Evolutionary conservation across 2,329 filamentous ascomycete genomes (phyloP).

Genomic region (Colletotrichum australisinense): DNA sequence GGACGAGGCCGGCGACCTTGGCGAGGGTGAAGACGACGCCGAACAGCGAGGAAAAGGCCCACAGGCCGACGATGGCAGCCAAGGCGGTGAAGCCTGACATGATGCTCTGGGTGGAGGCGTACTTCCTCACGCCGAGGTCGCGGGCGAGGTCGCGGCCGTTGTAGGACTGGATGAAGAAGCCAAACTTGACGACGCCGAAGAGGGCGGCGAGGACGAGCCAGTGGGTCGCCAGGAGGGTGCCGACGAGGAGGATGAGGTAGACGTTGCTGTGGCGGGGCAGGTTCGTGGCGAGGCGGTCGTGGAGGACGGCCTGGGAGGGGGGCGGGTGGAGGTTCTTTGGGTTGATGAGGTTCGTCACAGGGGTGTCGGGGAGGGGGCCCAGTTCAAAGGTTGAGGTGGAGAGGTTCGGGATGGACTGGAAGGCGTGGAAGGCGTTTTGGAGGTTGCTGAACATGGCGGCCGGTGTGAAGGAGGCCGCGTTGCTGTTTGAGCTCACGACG

Average conservation of each 20-base stretch:
- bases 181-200: constrained; percentile 30
- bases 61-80: constrained; percentile 24
- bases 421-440: constrained; percentile 23
- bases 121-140: constrained; percentile 30
- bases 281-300: constrained; percentile 26
- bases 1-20: constrained; percentile 28
- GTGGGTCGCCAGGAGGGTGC: constrained; percentile 29
- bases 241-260: constrained; percentile 33
- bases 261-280: constrained; percentile 31
- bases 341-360: constrained; percentile 33
- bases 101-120: constrained; percentile 28
- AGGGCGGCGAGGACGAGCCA: constrained; percentile 31
- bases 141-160: constrained; percentile 33
- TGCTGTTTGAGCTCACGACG: background rate
- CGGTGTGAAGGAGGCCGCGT: constrained; percentile 4
- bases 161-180: constrained; percentile 32
- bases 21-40: constrained; percentile 26
- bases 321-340: constrained; percentile 26
- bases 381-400: constrained; percentile 23
- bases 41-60: constrained; percentile 32
- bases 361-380: constrained; percentile 24
- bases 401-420: constrained; percentile 23
- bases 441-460: constrained; percentile 23
- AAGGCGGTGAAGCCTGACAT: constrained; percentile 25
- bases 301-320: constrained; percentile 26